Percentiles rank a stretch among this genome's conserved stretches.
phyloP scores from a whole-genome alignment of 192 early-diverging fungal genomes.

The Coemansia sp. region DNA sequence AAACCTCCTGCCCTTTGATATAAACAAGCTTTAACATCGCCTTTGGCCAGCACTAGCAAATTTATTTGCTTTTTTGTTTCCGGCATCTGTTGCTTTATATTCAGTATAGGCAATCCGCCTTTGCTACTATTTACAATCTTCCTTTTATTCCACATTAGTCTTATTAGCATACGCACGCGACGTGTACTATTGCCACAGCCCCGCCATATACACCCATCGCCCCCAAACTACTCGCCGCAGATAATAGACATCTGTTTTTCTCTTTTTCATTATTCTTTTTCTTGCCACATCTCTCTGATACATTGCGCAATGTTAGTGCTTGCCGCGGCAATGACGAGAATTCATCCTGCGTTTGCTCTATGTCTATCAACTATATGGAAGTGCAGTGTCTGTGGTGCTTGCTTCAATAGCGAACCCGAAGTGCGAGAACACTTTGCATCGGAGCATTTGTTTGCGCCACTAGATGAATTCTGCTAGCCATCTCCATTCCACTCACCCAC shows the following conservation, averaged over 20 bases:
- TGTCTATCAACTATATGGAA: slow-evolving; percentile 42
- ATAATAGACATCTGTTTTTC: not conserved
- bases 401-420: slow-evolving; percentile 39
- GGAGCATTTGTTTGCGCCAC: slow-evolving; percentile 52
- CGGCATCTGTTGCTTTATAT: not conserved
- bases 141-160: too few relatives aligned
- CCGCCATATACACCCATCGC: not conserved
- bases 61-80: not conserved
- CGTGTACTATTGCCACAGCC: not conserved
- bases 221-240: not conserved
- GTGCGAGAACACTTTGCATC: slow-evolving; percentile 55
- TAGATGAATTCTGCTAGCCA: slow-evolving; percentile 41
- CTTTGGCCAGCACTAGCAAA: not conserved
- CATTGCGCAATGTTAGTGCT: slow-evolving; percentile 13
- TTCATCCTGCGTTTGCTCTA: slow-evolving; percentile 4
- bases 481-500: not conserved
- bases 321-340: slow-evolving; percentile 1
- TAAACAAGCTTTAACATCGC: not conserved
- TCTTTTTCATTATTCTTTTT: not conserved
- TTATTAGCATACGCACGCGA: not conserved
- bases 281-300: not conserved
- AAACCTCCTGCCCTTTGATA: not conserved
- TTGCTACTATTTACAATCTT: not conserved
- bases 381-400: slow-evolving; percentile 51
- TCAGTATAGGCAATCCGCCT: not conserved